These are phyloP conservation scores for Teunomyces barrocoloradensis DNA, from an alignment of 805 yeast species.

Conservation along the genomic window DNA sequence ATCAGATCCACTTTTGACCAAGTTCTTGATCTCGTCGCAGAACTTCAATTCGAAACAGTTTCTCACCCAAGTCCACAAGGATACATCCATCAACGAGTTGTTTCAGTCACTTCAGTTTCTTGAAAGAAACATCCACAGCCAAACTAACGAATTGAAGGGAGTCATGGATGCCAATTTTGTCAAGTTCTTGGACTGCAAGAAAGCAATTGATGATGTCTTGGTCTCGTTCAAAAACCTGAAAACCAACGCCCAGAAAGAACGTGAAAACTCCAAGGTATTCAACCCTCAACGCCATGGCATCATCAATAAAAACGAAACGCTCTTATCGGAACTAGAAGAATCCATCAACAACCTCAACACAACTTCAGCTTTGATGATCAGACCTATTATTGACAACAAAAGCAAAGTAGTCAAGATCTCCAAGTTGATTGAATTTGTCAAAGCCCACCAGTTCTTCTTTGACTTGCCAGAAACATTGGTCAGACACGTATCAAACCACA, in stretches of 20 bases:
- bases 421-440: conserved; percentile 35
- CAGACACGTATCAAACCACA: conserved; percentile 23
- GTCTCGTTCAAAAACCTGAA: conserved; percentile 32
- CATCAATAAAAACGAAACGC: conserved; percentile 17
- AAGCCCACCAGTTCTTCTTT: conserved; percentile 30
- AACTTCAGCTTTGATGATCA: conserved; percentile 35
- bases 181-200: conserved; percentile 35
- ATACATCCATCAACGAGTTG: conserved; percentile 37
- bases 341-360: conserved; percentile 37
- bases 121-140: conserved; percentile 32
- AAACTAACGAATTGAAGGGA: conserved; percentile 33
- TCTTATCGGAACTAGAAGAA: conserved; percentile 36
- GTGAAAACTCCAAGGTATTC: conserved; percentile 34
- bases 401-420: conserved; percentile 32
- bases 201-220: conserved; percentile 38
- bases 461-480: conserved; percentile 35
- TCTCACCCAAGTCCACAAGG: conserved; percentile 35
- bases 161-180: conserved; percentile 37
- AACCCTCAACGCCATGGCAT: conserved; percentile 27
- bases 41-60: conserved; percentile 35
- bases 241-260: conserved; percentile 33
- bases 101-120: conserved; percentile 26
- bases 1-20: conserved; percentile 29
- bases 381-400: conserved; percentile 41
- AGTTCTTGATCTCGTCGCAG: conserved; percentile 36